Evolutionary conservation across 2,329 filamentous ascomycete species (phyloP).

Genomic region (Neofusicoccum ribis): DNA sequence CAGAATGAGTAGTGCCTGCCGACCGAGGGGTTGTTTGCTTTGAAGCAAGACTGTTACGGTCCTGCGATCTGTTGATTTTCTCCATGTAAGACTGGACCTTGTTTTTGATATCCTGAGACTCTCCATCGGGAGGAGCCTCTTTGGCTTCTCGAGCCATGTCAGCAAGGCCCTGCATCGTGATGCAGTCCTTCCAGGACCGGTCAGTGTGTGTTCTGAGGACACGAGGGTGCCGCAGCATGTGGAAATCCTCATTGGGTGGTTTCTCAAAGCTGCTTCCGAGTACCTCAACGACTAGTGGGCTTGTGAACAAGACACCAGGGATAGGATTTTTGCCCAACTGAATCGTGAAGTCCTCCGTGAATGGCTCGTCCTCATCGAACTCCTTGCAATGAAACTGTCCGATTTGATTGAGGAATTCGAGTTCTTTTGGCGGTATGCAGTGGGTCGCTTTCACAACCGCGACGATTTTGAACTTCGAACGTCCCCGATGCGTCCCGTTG

Average conservation of each 20-base stretch:
- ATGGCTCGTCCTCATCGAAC: slow-evolving; percentile 25
- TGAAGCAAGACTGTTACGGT: neutral
- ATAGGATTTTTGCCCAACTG: slow-evolving; percentile 22
- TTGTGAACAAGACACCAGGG: slow-evolving; percentile 60
- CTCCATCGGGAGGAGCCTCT: slow-evolving; percentile 27
- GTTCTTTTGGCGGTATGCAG: slow-evolving; percentile 47
- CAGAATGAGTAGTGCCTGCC: neutral
- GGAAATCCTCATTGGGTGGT: slow-evolving; percentile 67
- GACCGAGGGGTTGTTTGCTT: slow-evolving; percentile 4
- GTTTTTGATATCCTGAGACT: slow-evolving; percentile 17
- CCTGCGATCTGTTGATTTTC: slow-evolving; percentile 13
- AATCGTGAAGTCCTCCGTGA: slow-evolving; percentile 18
- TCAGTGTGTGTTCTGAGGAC: slow-evolving; percentile 78
- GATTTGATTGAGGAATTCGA: slow-evolving; percentile 45
- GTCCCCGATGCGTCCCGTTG: slow-evolving; percentile 47
- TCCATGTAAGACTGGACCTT: neutral
- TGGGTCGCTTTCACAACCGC: slow-evolving; percentile 51
- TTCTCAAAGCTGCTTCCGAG: slow-evolving; percentile 79
- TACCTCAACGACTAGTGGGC: slow-evolving; percentile 76
- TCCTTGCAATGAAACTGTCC: slow-evolving; percentile 40
- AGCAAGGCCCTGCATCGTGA: slow-evolving; percentile 71
- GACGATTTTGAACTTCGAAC: slow-evolving; percentile 66
- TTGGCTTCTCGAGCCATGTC: slow-evolving; percentile 61
- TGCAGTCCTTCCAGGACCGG: slow-evolving; percentile 65
- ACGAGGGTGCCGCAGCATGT: slow-evolving; percentile 73